Conservation (phyloP, 148 eudicot genomes). For the Vaccinium vitisidaea region DNA sequence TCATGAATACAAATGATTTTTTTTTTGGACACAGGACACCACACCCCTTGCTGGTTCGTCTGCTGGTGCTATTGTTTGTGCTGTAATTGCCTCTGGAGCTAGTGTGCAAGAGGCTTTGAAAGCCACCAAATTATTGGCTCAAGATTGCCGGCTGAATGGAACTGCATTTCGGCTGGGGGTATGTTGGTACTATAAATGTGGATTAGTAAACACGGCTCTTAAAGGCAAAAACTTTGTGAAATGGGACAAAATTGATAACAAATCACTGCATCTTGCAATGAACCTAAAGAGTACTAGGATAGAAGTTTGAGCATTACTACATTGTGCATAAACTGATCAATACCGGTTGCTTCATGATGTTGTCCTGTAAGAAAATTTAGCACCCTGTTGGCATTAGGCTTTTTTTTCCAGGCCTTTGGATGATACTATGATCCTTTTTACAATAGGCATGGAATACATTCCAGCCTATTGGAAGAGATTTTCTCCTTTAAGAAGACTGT, state of each 20-base stretch:
- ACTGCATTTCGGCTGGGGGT: constrained; percentile 99
- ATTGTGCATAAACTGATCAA: neutral
- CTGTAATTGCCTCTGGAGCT: constrained; percentile 85
- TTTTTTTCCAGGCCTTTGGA: neutral
- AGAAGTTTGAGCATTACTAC: neutral
- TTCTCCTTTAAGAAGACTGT: neutral
- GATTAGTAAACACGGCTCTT: neutral
- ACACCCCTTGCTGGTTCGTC: constrained; percentile 99
- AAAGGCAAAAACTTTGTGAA: neutral
- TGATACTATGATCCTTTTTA: neutral
- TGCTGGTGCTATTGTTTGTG: constrained; percentile 98
- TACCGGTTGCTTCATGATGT: neutral
- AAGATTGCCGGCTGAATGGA: constrained; percentile 83
- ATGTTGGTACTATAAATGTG: constrained; percentile 13
- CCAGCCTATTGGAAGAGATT: neutral
- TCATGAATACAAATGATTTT: neutral
- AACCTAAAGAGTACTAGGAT: neutral
- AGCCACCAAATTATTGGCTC: constrained; percentile 82
- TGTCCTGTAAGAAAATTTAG: neutral
- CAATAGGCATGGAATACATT: neutral
- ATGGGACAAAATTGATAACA: neutral
- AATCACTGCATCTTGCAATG: neutral
- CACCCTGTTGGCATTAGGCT: neutral
- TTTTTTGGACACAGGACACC: constrained; percentile 59
- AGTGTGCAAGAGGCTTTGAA: constrained; percentile 77